A percentile compares a stretch with the other conserved stretches of the same genome.
These are phyloP conservation scores for Pythium utonaiense DNA, from an alignment of 352 stramenopile species.

Conservation along the genomic window DNA sequence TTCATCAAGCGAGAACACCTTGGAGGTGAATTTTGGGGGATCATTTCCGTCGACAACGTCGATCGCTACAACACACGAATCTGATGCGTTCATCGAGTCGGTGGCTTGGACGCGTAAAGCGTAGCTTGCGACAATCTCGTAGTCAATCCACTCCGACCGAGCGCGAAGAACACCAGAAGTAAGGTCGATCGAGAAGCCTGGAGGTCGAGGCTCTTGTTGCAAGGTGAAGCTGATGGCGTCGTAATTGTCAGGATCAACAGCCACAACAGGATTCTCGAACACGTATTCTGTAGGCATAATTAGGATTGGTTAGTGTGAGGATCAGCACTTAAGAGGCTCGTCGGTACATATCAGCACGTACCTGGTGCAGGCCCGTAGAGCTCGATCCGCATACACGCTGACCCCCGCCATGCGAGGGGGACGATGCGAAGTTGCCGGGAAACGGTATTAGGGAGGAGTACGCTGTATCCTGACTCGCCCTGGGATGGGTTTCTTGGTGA, in stretches of 20 bases:
- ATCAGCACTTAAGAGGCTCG: too few species aligned
- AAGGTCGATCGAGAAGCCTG: constrained; percentile 17
- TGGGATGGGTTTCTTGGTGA: not conserved
- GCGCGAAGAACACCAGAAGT: constrained; percentile 13
- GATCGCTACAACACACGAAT: constrained; percentile 4
- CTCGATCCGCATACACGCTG: constrained; percentile 41
- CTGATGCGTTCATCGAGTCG: constrained; percentile 4
- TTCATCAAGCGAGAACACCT: constrained; percentile 12
- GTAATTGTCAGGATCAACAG: constrained; percentile 15
- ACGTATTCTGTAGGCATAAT: constrained; percentile 2
- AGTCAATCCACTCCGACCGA: constrained; percentile 27
- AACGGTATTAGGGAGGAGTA: constrained; percentile 29
- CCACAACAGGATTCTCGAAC: constrained; percentile 3
- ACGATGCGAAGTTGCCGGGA: constrained; percentile 39
- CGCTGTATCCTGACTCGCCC: constrained; percentile 5
- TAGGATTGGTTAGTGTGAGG: not conserved
- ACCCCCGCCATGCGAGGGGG: constrained; percentile 33
- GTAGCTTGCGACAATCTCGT: constrained; percentile 4
- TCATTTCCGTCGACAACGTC: constrained; percentile 20
- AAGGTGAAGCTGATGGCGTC: constrained; percentile 13
- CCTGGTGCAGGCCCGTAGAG: constrained; percentile 38
- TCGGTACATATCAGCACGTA: constrained; percentile 7
- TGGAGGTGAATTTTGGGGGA: not conserved
- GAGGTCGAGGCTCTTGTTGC: not conserved
- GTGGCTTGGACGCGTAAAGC: constrained; percentile 2